Evolutionary conservation across 2,329 filamentous ascomycete species (phyloP), one percentile per base, ranked within the genome.

Genomic region (Cryphonectria japonica): DNA sequence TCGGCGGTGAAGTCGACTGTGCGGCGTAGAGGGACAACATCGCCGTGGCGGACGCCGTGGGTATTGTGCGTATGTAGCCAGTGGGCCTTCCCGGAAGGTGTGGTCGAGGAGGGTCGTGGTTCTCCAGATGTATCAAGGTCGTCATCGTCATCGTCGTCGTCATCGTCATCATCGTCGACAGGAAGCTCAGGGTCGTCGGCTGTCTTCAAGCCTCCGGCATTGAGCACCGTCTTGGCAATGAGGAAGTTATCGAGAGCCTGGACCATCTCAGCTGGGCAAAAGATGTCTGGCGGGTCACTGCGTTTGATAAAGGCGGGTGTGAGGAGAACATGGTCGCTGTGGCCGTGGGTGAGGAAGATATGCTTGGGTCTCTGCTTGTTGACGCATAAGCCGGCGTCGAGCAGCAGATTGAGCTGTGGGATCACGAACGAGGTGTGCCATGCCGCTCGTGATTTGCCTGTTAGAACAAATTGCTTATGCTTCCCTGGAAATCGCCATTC

Each of bases 361-460:
- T 86, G 84, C 65, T 84, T 85, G 0, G 84, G 84, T 0, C 84
- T 80, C 1, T 78, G 74, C 41, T 81, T 82, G 77, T 85, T 85
- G 75, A 86, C 81, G 68, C 78, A 77, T 54, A 85, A 79, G 1
- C 84, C 84, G 2, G 84, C 83, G 75, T 86, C 84, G 46, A 86
- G 83, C 4, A 86, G 81, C 37, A 86, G 78, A 70, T 85, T 83
- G 66, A 86, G 82, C 72, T 85, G 82, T 1, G 84, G 84, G 66
- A 86, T 81, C 62, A 86, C 77, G 71, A 86, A 86, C 6, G 83
- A 85, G 2, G 84, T 86, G 76, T 86, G 84, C 84, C 84, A 86
- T 19, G 84, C 84, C 8, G 84, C 84, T 19, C 84, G 82, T 9
- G 84, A 86, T 37, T 80, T 80, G 68, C 84, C 84, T 1, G 83